phyloP scores from a whole-genome alignment of 164 flowering plant species.

The Berberis thunbergii region DNA sequence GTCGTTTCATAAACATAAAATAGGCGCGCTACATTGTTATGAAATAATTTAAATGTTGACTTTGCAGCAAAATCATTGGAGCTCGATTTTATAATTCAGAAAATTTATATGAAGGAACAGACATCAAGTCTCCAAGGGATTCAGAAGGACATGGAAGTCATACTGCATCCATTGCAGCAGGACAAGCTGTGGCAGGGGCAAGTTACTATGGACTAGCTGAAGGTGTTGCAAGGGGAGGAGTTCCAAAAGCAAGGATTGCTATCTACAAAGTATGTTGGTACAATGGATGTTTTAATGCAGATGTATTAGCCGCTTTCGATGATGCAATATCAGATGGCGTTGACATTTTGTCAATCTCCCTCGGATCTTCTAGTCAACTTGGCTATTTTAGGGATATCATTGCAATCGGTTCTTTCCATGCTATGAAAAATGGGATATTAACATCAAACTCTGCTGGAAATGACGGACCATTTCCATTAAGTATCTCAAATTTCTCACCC shows the following conservation, averaged over 20 bases:
- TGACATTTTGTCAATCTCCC: neutral
- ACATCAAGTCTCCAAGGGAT: neutral
- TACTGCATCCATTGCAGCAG: neutral
- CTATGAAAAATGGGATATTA: neutral
- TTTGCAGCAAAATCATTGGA: neutral
- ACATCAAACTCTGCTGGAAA: neutral
- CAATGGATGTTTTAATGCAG: neutral
- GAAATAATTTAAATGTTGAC: neutral
- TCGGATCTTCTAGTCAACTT: neutral
- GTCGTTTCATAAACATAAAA: neutral
- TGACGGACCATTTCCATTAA: neutral
- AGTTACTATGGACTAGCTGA: neutral
- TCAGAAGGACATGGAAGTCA: neutral
- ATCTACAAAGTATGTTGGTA: neutral
- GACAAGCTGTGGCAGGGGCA: neutral
- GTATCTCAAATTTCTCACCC: neutral
- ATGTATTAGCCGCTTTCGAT: neutral
- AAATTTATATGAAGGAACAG: neutral
- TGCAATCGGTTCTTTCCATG: neutral
- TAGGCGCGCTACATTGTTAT: neutral
- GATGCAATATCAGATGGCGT: neutral
- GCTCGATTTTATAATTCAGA: neutral
- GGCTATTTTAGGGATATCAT: neutral
- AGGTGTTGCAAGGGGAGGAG: neutral
- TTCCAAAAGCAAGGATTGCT: neutral